phyloP scores from a whole-genome alignment of 2,329 filamentous ascomycete species.

The Aspergillus transmontanensis region DNA sequence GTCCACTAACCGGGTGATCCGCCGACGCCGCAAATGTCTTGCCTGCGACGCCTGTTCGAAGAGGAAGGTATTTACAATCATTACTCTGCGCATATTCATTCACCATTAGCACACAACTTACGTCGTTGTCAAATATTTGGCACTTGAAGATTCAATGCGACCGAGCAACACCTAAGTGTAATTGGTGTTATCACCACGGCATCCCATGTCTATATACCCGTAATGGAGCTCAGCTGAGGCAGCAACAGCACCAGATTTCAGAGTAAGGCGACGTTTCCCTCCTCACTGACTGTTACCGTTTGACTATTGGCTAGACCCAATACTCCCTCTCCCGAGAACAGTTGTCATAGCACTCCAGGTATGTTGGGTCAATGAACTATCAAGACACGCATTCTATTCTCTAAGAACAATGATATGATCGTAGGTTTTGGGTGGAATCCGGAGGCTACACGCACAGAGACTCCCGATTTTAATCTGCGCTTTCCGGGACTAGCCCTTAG shows the following conservation, averaged over 20 bases:
- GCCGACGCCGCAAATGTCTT: constrained; percentile 4
- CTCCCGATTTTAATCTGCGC: not conserved
- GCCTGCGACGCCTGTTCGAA: constrained; percentile 12
- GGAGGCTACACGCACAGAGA: not conserved
- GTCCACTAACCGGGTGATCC: not conserved
- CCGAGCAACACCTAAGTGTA: constrained; percentile 10
- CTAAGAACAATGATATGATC: too few relatives aligned
- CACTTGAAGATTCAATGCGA: constrained; percentile 16
- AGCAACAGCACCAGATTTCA: not conserved
- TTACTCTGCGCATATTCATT: too few relatives aligned
- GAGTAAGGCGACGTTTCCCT: not conserved
- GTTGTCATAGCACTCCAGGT: too few relatives aligned
- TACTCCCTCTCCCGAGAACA: too few relatives aligned
- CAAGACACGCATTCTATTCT: not conserved
- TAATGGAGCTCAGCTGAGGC: not conserved
- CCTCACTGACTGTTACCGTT: too few relatives aligned
- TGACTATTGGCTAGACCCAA: too few relatives aligned
- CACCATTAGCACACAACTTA: not conserved
- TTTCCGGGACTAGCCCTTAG: constrained; percentile 6
- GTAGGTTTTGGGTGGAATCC: not conserved
- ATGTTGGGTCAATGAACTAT: too few relatives aligned
- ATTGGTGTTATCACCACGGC: constrained; percentile 17
- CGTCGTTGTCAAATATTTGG: not conserved
- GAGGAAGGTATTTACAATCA: constrained; percentile 7
- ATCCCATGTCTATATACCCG: constrained; percentile 13